Evolutionary conservation across 805 yeast genomes (phyloP).

Genomic region (Yarrowia keelungensis): DNA sequence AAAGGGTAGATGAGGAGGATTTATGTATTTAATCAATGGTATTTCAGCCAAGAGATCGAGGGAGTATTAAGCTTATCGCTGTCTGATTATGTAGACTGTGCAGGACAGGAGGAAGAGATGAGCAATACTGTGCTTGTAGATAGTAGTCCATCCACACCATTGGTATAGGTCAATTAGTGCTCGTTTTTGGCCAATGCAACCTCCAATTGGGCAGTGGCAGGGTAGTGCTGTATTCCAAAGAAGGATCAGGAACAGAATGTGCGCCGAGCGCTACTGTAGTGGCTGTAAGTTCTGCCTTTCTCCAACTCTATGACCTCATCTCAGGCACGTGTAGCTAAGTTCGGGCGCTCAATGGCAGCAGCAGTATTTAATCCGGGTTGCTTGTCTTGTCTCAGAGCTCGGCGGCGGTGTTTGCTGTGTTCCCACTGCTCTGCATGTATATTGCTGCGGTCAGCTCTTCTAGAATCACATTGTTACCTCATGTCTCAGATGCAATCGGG

Average conservation of each 20-base stretch:
- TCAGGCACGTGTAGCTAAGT: slow-evolving; percentile 26
- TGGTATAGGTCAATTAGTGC: too few species aligned
- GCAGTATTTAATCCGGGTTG: slow-evolving; percentile 4
- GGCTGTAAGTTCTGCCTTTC: neutral
- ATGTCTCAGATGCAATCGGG: neutral
- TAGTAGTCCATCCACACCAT: too few species aligned
- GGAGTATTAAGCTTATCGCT: slow-evolving; percentile 16
- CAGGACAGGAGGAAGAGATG: neutral
- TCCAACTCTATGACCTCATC: slow-evolving; percentile 12
- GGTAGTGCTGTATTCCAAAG: too few species aligned
- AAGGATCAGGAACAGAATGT: too few species aligned
- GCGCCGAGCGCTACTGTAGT: too few species aligned
- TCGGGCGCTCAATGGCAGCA: neutral
- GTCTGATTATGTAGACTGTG: neutral
- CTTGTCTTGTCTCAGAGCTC: neutral
- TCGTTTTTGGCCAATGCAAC: too few species aligned
- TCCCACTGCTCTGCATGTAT: neutral
- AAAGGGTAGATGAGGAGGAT: neutral
- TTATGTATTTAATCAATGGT: neutral
- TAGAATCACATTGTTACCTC: too few species aligned
- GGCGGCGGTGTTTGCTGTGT: neutral
- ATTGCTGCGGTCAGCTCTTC: neutral
- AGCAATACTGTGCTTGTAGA: too few species aligned
- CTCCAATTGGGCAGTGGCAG: too few species aligned
- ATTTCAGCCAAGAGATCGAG: neutral